Base-by-base conservation (phyloP, 1,284 basidiomycete genomes). In the Malassezia psittaci region DNA sequence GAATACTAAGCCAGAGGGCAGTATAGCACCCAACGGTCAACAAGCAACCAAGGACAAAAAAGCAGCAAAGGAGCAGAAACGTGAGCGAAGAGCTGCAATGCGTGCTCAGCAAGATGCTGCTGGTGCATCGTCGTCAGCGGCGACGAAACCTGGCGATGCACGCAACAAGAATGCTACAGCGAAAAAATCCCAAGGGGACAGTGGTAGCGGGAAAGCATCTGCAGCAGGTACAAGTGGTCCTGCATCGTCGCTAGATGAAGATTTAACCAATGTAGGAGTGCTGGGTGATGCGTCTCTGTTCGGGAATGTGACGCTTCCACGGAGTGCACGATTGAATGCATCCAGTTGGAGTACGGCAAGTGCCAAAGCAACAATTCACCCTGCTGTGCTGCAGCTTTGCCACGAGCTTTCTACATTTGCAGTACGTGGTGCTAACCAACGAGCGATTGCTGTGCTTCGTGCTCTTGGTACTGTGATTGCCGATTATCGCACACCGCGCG, bases 401-500 rank as follows among this genome's bases (percentile, higher is more conserved):
- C 59, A 66, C 16, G 65, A 70, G 43, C 60, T 74, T 8, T 60
- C 69, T n/a, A 60, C 64, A 21, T 66, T 66, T 59, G 62, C 60
- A 40, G 57, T 74, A 42, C 65, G 68, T 39, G 68, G 72, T 18
- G 69, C 72, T 18, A 67, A 71, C 42, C 58, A 68, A 13, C 64
- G 70, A 10, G 68, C 69, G 29, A 70, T 72, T 19, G 69, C 69
- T 8, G 63, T 71, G 4, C 63, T 74, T 0, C 60, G 51, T 1
- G 72, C 72, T 1, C 62, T 74, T 48, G 62, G 62, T 19, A 65
- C 69, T 33, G 68, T 74, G 43, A 66, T 74, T 16, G 52, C 59
- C n/a, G 72, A 74, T 57, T 74, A 74, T 59, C 62, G 61, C 29
- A 73, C 71, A 6, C 69, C 72, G 10, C 38, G 50, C 15, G 69